A percentile compares a stretch with the other conserved stretches of the same genome.
Evolutionary conservation across 2,329 filamentous ascomycete genomes (phyloP).

Genomic region (Alternaria novae-zelandiae): DNA sequence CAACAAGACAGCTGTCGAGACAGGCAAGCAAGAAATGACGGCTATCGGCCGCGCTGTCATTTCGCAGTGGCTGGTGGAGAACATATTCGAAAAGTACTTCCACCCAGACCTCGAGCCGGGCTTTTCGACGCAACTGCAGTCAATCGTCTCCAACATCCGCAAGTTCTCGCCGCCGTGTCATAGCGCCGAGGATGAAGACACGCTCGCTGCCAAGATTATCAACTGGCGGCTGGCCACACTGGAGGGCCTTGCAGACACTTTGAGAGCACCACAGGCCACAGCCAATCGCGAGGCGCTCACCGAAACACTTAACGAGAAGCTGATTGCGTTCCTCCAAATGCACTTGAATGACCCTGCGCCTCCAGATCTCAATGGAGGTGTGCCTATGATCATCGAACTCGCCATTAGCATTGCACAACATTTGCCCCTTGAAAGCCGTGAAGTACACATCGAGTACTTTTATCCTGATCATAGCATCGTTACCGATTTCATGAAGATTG

Average conservation of each 20-base stretch:
- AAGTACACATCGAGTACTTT: constrained; percentile 87
- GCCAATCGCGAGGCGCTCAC: constrained; percentile 68
- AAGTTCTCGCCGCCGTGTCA: constrained; percentile 74
- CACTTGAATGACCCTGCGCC: constrained; percentile 79
- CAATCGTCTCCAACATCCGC: constrained; percentile 86
- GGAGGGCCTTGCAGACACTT: constrained; percentile 79
- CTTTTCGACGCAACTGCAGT: constrained; percentile 80
- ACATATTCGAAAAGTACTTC: constrained; percentile 90
- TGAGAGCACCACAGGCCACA: constrained; percentile 69
- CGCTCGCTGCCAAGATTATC: constrained; percentile 83
- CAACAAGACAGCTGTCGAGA: constrained; percentile 82
- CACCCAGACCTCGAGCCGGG: constrained; percentile 82
- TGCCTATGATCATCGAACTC: constrained; percentile 91
- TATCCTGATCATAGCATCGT: constrained; percentile 75
- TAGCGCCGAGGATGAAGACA: constrained; percentile 87
- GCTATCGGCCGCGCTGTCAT: constrained; percentile 90
- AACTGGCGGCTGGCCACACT: constrained; percentile 93
- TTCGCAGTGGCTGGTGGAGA: constrained; percentile 86
- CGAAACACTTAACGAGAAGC: constrained; percentile 67
- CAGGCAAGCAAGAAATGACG: constrained; percentile 97
- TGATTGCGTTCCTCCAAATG: constrained; percentile 74
- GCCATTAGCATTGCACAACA: constrained; percentile 86
- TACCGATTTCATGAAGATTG: constrained; percentile 82
- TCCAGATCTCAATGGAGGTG: constrained; percentile 82
- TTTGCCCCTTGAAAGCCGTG: constrained; percentile 86